These are phyloP conservation scores for Coemansia biformis DNA, from an alignment of 192 early-diverging fungal species.

Conservation along the genomic window DNA sequence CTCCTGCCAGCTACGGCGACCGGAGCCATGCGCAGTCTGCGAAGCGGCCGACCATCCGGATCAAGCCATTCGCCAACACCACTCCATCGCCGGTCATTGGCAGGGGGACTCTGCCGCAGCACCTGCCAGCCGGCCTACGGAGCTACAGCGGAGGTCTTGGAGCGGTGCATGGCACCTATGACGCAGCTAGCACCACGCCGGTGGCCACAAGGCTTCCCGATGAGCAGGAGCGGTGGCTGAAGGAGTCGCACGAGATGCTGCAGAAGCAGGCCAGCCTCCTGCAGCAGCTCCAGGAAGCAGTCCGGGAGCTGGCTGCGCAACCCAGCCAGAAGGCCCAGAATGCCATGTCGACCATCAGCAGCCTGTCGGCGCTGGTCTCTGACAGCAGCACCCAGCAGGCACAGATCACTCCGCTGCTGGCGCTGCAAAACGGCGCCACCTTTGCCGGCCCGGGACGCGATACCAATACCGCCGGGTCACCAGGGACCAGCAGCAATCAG, in stretches of 20 bases:
- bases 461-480: not conserved
- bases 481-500: not conserved
- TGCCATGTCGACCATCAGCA: conserved; percentile 26
- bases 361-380: conserved; percentile 21
- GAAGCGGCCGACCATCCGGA: conserved; percentile 25
- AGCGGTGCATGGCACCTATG: not conserved
- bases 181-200: too few species aligned
- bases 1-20: conserved; percentile 1
- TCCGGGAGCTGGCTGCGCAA: conserved; percentile 14
- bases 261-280: conserved; percentile 22
- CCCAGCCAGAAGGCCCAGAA: conserved; percentile 18
- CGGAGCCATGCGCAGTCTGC: conserved; percentile 1
- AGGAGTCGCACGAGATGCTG: conserved; percentile 40
- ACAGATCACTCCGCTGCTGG: not conserved
- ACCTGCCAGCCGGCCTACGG: not conserved
- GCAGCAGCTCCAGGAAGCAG: conserved; percentile 11
- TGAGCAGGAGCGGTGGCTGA: conserved; percentile 32
- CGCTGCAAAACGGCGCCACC: not conserved
- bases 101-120: not conserved
- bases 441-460: not conserved
- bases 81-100: not conserved
- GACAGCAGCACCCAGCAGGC: conserved; percentile 2
- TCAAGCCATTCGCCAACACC: conserved; percentile 15
- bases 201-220: too few species aligned
- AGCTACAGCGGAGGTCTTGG: not conserved